Conservation (phyloP, 225 moss, liverwort and hornwort species). For the Polytrichum formosum region DNA sequence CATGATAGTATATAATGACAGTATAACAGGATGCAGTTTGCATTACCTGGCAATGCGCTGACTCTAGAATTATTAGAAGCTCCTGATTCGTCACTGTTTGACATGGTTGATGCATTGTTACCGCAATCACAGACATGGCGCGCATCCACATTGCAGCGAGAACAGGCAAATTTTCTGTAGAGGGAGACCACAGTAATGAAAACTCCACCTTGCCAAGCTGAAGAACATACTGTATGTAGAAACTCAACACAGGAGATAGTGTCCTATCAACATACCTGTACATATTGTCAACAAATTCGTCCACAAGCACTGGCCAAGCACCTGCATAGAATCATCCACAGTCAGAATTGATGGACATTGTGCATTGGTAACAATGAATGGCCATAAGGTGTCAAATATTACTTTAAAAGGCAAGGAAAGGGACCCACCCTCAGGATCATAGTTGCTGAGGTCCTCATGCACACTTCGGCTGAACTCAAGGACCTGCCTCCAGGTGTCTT, state of each 20-base stretch:
- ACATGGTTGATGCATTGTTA: slow-evolving; percentile 35
- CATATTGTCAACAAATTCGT: slow-evolving; percentile 99
- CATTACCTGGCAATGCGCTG: slow-evolving; percentile 45
- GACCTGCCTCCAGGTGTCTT: slow-evolving; percentile 98
- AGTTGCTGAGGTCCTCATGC: slow-evolving; percentile 99
- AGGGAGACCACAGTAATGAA: slow-evolving; percentile 10
- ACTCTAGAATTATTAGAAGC: slow-evolving; percentile 31
- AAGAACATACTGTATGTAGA: neutral
- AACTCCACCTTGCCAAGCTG: neutral
- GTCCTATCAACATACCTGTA: slow-evolving; percentile 55
- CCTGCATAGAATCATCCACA: slow-evolving; percentile 40
- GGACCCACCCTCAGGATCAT: slow-evolving; percentile 85
- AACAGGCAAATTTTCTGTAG: slow-evolving; percentile 43
- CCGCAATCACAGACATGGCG: slow-evolving; percentile 42
- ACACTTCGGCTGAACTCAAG: slow-evolving; percentile 97
- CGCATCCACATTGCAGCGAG: slow-evolving; percentile 45
- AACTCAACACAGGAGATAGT: neutral
- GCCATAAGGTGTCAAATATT: neutral
- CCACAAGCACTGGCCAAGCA: slow-evolving; percentile 98
- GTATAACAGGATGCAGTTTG: neutral
- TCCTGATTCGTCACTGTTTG: slow-evolving; percentile 33
- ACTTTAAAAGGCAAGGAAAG: neutral
- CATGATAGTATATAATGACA: neutral
- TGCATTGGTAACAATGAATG: slow-evolving; percentile 8
- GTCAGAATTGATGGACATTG: slow-evolving; percentile 2